These are phyloP conservation scores for Mycena olivaceomarginata DNA, from an alignment of 768 basidiomycete genomes.

Conservation along the genomic window DNA sequence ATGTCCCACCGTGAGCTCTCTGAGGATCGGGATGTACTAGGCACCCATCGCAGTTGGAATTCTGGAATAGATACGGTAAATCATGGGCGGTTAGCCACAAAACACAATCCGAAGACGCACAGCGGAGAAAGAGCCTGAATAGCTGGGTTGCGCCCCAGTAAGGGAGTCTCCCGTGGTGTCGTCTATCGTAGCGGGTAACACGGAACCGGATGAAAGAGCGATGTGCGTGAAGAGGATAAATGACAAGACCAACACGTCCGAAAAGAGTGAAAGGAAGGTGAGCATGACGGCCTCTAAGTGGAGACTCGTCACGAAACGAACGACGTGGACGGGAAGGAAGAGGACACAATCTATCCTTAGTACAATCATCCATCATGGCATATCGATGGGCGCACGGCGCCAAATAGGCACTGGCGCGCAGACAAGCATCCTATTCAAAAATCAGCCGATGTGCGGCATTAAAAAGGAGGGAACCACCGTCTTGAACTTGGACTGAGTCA, in stretches of 20 bases:
- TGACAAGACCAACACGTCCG: not conserved
- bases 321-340: not conserved
- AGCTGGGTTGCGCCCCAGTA: constrained; percentile 20
- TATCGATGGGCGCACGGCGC: not conserved
- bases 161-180: constrained; percentile 33
- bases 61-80: constrained; percentile 9
- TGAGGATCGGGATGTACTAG: constrained; percentile 22
- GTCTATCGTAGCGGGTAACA: constrained; percentile 28
- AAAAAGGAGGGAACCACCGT: too few relatives aligned
- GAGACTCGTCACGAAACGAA: not conserved
- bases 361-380: not conserved
- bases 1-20: constrained; percentile 12
- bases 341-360: not conserved
- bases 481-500: too few relatives aligned
- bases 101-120: not conserved
- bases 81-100: not conserved
- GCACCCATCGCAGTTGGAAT: constrained; percentile 35
- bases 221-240: not conserved
- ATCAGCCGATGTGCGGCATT: too few relatives aligned
- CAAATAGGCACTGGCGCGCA: too few relatives aligned
- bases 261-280: constrained; percentile 20
- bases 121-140: constrained; percentile 18
- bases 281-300: constrained; percentile 2
- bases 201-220: constrained; percentile 15
- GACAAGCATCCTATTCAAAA: too few relatives aligned